Base-by-base conservation (phyloP, 768 basidiomycete species). In the Xerocomellus chrysenteron region DNA sequence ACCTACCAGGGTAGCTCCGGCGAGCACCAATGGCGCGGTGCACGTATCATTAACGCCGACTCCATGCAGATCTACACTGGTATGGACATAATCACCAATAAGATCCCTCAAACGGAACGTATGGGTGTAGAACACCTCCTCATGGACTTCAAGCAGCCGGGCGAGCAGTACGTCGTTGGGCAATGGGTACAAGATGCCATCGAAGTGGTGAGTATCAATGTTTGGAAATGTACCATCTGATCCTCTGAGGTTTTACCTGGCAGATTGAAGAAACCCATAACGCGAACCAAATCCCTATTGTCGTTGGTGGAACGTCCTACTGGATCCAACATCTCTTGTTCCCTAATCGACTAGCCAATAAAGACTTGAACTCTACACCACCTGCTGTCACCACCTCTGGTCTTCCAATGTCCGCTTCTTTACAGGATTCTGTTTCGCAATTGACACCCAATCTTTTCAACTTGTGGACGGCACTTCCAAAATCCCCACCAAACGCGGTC, bases 321-420 rank as follows among this genome's bases (percentile, higher is more conserved):
- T 99, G 95, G 88, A 90, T 96, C 26, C 96, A 99, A 65, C 92
- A 99, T 68, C 84, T 97, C 39, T 76, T 98, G 13, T 98, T 98
- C 66, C 91, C 94, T 0, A 84, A 87, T 65, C 82, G 89, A 24
- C 76, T 94, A 36, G 74, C 72, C 8, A 67, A 63, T 24, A 64
- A 71, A 17, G 61, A 73, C 14, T 52, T 66, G 32, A 21, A 45
- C 13, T 32, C 45, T 21, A 28, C 46, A 41, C 59, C 28, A 47
- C 40, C 46, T 32, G 55, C 50, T 21, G 56, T 30, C 17, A 42
- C 47, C n/a, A 8, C 51, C 26, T n/a, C 55, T 37, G 28, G 30
- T 43, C n/a, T 37, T 33, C 37, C 49, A 9, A 55, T 63, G 63
- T 77, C 80, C 16, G 64, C 73, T 52, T 71, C 72, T 32, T 69